A percentile compares a stretch with the other conserved stretches of the same genome.
Evolutionary conservation across 2,329 filamentous ascomycete genomes (phyloP).

Genomic region (Trichophyton equinum): DNA sequence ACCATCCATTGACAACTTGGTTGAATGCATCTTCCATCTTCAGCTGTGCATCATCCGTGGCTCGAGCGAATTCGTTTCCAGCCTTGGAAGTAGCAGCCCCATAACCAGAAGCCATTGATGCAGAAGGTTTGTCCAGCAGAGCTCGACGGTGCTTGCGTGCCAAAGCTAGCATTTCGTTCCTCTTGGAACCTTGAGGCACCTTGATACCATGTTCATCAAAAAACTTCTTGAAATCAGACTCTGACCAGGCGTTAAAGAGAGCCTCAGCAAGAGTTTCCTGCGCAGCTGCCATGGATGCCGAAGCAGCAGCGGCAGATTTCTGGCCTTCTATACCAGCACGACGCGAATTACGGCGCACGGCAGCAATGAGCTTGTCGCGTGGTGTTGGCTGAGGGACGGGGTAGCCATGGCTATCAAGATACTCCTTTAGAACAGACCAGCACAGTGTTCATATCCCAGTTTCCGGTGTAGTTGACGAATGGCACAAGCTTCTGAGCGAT

Average conservation of each 20-base stretch:
- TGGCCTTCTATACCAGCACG: conserved; percentile 59
- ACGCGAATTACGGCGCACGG: conserved; percentile 80
- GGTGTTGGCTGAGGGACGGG: conserved; percentile 70
- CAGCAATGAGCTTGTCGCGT: conserved; percentile 78
- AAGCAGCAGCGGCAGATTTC: conserved; percentile 47
- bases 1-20: conserved; percentile 51
- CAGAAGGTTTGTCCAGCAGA: conserved; percentile 21
- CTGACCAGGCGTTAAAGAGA: conserved; percentile 80
- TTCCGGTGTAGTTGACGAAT: conserved; percentile 78
- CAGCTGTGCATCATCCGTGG: conserved; percentile 54
- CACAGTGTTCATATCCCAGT: conserved; percentile 92
- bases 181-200: conserved; percentile 83
- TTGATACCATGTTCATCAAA: conserved; percentile 78
- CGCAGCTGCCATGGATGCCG: conserved; percentile 54
- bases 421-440: conserved; percentile 83
- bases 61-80: conserved; percentile 63
- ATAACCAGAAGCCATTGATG: conserved; percentile 33
- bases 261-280: conserved; percentile 67
- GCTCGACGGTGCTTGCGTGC: conserved; percentile 77
- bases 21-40: conserved; percentile 57
- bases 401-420: conserved; percentile 79
- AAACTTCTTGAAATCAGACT: conserved; percentile 82
- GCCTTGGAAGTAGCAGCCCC: conserved; percentile 64
- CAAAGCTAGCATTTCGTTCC: conserved; percentile 78
- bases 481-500: conserved; percentile 61